Evolutionary conservation across 2,329 filamentous ascomycete genomes (phyloP).

Genomic region (Furcasterigmium furcatum): DNA sequence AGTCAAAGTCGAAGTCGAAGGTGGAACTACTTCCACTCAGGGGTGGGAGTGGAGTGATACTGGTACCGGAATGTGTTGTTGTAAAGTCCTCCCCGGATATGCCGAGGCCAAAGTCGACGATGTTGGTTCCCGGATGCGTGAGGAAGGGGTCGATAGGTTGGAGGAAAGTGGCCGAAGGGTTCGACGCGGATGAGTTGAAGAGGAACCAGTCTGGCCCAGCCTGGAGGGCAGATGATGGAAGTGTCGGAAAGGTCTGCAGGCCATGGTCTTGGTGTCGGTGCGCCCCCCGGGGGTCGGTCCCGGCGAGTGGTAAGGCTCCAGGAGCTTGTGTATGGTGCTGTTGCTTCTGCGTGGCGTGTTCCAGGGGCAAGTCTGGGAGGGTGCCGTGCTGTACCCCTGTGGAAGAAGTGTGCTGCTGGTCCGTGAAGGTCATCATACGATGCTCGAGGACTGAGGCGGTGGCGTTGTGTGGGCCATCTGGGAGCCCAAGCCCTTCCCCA

Average conservation of each 20-base stretch:
- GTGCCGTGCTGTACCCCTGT: background rate
- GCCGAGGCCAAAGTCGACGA: background rate
- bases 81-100: background rate
- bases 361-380: background rate
- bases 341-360: background rate
- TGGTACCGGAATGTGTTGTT: background rate
- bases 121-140: background rate
- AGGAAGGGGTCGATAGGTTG: background rate
- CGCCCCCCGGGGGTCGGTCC: no score
- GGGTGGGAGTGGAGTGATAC: background rate
- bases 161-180: background rate
- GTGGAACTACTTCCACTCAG: background rate
- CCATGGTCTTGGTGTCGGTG: background rate
- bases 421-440: background rate
- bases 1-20: slow-evolving; percentile 6
- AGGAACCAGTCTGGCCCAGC: background rate
- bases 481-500: background rate
- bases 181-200: background rate
- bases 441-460: background rate
- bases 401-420: background rate
- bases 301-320: no score
- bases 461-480: background rate
- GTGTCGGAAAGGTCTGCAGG: background rate
- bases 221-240: background rate
- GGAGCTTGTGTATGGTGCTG: background rate